Evolutionary conservation across 495 filamentous ascomycete species (phyloP).

Genomic region (Podospora tetraspora): DNA sequence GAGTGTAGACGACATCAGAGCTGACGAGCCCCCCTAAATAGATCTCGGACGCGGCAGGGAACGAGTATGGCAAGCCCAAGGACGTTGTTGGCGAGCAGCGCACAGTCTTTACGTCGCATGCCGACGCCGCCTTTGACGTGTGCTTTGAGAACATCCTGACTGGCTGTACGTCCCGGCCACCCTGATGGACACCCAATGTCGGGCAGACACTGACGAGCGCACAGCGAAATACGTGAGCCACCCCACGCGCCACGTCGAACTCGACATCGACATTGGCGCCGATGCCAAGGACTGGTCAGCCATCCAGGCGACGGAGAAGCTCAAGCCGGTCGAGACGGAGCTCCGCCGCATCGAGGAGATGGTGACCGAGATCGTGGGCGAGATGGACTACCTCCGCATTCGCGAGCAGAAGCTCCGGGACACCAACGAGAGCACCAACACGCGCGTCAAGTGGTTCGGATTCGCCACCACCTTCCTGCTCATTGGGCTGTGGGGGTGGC

Average conservation of each 20-base stretch:
- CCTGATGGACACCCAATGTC: neutral
- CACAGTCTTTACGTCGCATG: slow-evolving; percentile 92
- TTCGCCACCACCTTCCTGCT: slow-evolving; percentile 93
- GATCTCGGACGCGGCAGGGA: slow-evolving; percentile 92
- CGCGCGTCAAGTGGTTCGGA: slow-evolving; percentile 97
- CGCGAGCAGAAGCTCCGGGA: slow-evolving; percentile 94
- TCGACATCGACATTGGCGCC: slow-evolving; percentile 97
- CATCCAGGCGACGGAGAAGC: slow-evolving; percentile 93
- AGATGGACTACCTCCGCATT: slow-evolving; percentile 87
- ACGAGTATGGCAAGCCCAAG: slow-evolving; percentile 87
- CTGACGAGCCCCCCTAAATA: slow-evolving; percentile 30
- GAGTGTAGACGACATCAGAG: neutral
- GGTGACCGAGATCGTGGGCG: slow-evolving; percentile 70
- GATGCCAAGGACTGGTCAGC: slow-evolving; percentile 98
- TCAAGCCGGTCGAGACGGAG: slow-evolving; percentile 95
- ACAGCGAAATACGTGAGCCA: slow-evolving; percentile 43
- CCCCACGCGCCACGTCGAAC: slow-evolving; percentile 75
- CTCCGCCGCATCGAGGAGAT: slow-evolving; percentile 88
- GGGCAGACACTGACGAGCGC: slow-evolving; percentile 15
- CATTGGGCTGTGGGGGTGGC: slow-evolving; percentile 86
- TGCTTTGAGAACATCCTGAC: slow-evolving; percentile 88
- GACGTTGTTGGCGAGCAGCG: slow-evolving; percentile 89
- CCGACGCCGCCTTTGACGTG: slow-evolving; percentile 91
- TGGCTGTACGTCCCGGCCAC: slow-evolving; percentile 49
- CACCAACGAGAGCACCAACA: slow-evolving; percentile 99